These are phyloP conservation scores for Ochromonas danica DNA, from an alignment of 108 stramenopile genomes.

Conservation along the genomic window DNA sequence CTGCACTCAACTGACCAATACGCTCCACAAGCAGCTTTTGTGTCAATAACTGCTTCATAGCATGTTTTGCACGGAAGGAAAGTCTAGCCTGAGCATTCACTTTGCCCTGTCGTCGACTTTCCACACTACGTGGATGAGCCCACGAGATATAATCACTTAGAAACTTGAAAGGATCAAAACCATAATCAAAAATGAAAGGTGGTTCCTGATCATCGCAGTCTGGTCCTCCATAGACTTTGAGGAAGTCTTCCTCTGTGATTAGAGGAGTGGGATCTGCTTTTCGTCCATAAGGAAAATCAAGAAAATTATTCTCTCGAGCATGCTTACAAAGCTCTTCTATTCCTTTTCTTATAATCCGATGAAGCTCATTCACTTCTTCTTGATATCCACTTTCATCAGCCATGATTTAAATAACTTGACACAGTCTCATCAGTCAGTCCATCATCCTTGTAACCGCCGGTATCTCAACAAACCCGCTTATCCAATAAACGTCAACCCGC, in stretches of 20 bases:
- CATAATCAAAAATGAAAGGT: not conserved
- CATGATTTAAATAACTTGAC: no score
- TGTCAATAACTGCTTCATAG: not conserved
- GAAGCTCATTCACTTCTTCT: no score
- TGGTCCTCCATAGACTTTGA: not conserved
- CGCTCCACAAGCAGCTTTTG: not conserved
- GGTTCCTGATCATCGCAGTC: not conserved
- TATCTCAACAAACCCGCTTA: no score
- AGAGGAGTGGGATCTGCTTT: not conserved
- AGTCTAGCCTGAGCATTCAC: not conserved
- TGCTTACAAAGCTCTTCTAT: not conserved
- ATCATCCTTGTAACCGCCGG: no score
- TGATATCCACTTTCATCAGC: no score
- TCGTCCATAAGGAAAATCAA: not conserved
- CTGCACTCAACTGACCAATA: not conserved
- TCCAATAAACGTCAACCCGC: no score
- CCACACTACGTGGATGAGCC: not conserved
- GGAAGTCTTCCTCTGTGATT: constrained; percentile 9
- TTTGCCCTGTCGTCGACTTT: not conserved
- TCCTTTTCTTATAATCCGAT: not conserved
- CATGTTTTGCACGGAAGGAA: not conserved
- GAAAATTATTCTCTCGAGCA: not conserved
- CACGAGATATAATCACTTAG: not conserved
- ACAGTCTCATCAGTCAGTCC: no score
- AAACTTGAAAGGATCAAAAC: constrained; percentile 1